phyloP scores from a whole-genome alignment of 2,329 filamentous ascomycete species.

The Paraphaeosphaeria sporulosa region DNA sequence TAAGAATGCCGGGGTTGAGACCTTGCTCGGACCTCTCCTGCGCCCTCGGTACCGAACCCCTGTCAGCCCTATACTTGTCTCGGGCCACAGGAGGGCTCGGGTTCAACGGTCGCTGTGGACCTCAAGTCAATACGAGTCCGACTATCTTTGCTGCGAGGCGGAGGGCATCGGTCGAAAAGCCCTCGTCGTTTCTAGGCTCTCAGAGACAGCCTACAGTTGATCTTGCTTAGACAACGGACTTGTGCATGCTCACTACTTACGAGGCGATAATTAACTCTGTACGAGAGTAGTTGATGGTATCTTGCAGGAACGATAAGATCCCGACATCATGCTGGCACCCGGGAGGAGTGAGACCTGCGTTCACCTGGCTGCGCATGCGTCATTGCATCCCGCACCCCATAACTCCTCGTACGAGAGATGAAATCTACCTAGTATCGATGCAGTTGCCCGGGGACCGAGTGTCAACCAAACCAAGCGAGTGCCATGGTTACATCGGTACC shows the following conservation, averaged over 20 bases:
- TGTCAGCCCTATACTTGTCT: slow-evolving; percentile 12
- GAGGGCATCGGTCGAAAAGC: background rate
- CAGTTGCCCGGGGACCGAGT: background rate
- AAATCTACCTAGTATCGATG: background rate
- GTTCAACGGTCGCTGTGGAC: slow-evolving; percentile 6
- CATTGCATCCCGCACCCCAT: background rate
- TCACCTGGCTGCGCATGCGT: background rate
- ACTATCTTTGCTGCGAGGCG: background rate
- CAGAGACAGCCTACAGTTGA: background rate
- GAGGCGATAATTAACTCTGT: background rate
- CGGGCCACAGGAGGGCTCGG: slow-evolving; percentile 6
- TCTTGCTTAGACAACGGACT: background rate
- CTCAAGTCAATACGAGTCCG: background rate
- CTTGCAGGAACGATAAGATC: background rate
- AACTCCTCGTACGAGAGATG: background rate
- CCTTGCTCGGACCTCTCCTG: slow-evolving; percentile 13
- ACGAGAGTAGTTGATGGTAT: too few relatives aligned
- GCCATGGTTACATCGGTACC: too few relatives aligned
- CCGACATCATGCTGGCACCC: background rate
- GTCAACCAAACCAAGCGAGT: background rate
- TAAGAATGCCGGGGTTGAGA: slow-evolving; percentile 2
- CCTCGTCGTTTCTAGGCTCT: too few relatives aligned
- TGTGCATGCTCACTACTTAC: background rate
- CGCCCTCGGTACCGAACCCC: slow-evolving; percentile 8
- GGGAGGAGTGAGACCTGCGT: background rate